These are phyloP conservation scores for Plantago coronopus DNA, from an alignment of 305 asterid genomes.

Conservation along the genomic window DNA sequence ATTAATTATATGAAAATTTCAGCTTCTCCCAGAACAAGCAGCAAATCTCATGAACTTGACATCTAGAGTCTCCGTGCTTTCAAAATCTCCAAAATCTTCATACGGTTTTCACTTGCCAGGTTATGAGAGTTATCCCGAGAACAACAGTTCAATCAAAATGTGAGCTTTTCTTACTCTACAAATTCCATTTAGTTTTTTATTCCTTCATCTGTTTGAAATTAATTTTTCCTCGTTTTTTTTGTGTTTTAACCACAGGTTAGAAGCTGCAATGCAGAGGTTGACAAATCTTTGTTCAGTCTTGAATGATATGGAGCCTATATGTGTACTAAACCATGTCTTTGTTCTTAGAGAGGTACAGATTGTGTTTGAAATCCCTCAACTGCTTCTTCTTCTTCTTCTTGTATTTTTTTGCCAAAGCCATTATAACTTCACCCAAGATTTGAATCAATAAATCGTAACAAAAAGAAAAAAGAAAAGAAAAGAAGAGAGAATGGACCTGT, in stretches of 20 bases:
- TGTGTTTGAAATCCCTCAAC: constrained; percentile 15
- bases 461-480: too few species aligned
- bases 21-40: constrained; percentile 99
- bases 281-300: constrained; percentile 94
- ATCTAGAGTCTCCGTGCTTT: constrained; percentile 67
- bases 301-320: constrained; percentile 99
- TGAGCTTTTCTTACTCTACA: constrained; percentile 28
- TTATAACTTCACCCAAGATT: constrained; percentile 7
- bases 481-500: constrained; percentile 10
- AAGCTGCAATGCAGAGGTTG: constrained; percentile 98
- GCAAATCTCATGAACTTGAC: constrained; percentile 96
- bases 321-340: constrained; percentile 93
- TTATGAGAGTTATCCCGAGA: constrained; percentile 89
- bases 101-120: constrained; percentile 95
- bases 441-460: constrained; percentile 1
- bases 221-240: constrained; percentile 13
- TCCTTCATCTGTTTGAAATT: background rate
- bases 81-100: constrained; percentile 83
- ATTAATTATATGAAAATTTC: constrained; percentile 43
- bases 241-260: constrained; percentile 64
- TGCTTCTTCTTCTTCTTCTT: too few species aligned
- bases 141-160: constrained; percentile 88
- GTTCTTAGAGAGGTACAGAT: constrained; percentile 87
- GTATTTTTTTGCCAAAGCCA: constrained; percentile 8
- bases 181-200: constrained; percentile 13